Evolutionary conservation across 2,329 filamentous ascomycete genomes (phyloP), one percentile per base, ranked within the genome.

Genomic region (Amauroascus niger): DNA sequence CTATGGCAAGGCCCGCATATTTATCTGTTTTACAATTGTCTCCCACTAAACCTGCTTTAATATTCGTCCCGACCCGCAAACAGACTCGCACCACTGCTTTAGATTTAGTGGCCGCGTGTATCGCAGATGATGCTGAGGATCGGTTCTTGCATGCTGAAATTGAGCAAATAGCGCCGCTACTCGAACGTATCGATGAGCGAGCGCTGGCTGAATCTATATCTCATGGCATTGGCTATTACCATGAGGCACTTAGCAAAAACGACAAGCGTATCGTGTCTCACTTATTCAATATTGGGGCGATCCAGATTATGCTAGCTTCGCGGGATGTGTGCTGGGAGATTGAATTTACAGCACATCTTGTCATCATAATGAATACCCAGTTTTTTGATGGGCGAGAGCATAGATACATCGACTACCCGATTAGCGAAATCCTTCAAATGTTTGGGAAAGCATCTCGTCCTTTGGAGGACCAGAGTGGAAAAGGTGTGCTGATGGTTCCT

Each of bases 301-400:
- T 95, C 35, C 91, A 96, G 63, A 85, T 96, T 1, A 76, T 96
- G 62, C 74, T 88, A 45, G 84, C 84, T 24, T 87, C 84, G 6
- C 82, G 93, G 51, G 91, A 98, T 71, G 89, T 93, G 48, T 96
- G 90, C 71, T 98, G 93, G 91, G 91, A 97, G 71, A 76, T 98
- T 51, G 83, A 95, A 59, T 84, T 83, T 65, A 88, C 81, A 1
- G 90, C 91, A 3, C 90, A 97, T 66, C 76, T 98, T 13, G 90
- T 97, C 13, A 80, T 98, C 46, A 84, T 98, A 30, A 97, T 98
- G 90, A 90, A 90, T 14, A 98, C 94, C 1, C 93, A 98, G 65
- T 96, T 90, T 71, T 98, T 91, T 60, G 93, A 98, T 64, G 93
- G 93, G 6, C 84, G 89, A 49, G 91, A 98, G 70, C 94, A 98